Evolutionary conservation across 495 filamentous ascomycete species (phyloP), one percentile per base, ranked within the genome.

Genomic region (Penicillium egyptiacum): DNA sequence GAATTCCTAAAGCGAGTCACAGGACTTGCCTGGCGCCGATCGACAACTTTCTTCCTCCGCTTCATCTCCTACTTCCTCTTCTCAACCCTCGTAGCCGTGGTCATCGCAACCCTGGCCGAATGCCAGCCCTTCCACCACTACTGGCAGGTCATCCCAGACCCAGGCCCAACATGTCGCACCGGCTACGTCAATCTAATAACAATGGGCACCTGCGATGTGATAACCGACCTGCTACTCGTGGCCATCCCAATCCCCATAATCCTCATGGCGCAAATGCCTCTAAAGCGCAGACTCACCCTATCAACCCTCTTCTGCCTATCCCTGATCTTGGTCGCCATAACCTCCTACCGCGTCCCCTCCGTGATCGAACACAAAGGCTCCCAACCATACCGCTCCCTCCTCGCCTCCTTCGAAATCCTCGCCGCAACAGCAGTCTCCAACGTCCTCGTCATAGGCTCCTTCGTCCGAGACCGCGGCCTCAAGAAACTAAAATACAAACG

Each of bases 121-220:
- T 98, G 94, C 69, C 86, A 85, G 31, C 92, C 94, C 17, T 89
- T 96, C 61, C 46, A 69, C 52, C 84, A 91, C 68, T 93, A 96
- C 75, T 97, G 91, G 91, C 92, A 96, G 70, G 90, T 97, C 7
- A 71, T 85, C 20, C 94, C 94, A 8, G 91, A 96, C 65, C 92
- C 94, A 19, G 91, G 90, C 23, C 84, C 88, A 12, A 78, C 81
- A 59, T 98, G 94, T 73, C 86, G 94, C 26, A 82, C 86, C 65
- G 91, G 89, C 25, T 93, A 88, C 64, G 87, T 83, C 31, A 90
- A 97, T 60, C 82, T 98, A 25, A 75, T 96, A 56, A 91, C 89
- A 10, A 94, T 96, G 89, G 92, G 88, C 3, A 79, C 83, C 19
- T 87, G 87, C 66, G 92, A 96, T 64, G 84, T 96, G 54, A 75